Evolutionary conservation across 2,329 filamentous ascomycete species (phyloP), one percentile per base, ranked within the genome.

Genomic region (Plectosphaerella sp.): DNA sequence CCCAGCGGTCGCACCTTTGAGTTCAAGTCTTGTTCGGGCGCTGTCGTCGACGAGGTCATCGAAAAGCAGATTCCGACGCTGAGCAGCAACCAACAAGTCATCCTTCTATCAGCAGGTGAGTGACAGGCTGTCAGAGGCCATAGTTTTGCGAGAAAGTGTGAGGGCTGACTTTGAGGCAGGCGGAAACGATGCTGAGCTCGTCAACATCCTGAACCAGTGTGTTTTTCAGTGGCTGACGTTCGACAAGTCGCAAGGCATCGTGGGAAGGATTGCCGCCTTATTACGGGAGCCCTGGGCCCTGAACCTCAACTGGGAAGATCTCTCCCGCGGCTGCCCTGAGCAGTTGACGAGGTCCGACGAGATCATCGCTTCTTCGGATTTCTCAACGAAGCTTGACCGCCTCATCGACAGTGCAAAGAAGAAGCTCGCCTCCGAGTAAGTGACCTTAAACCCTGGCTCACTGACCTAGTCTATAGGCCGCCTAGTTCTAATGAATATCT

Each of bases 171-270:
- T 3, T 22, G 22, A 5, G 6, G 22, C 39, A 52, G 52, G 52
- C 33, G 53, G 53, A 8, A 55, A 55, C 18, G 53, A 56, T 39
- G 51, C 43, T n/a, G 50, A 59, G 46, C 49, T 59, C 9, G 36
- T 51, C 45, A 52, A 56, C 47, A 55, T 59, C 45, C 45, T 59
- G 20, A 59, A 59, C 45, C 57, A 59, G 22, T 59, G 57, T 41
- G 51, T 59, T 16, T 57, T 45, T 43, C 51, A 56, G 25, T 52
- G 46, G 48, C 49, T 46, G 10, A 45, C 51, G 10, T 24, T 54
- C 16, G 50, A 47, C n/a, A 24, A 16, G 16, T 15, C 12, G 11
- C 51, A 55, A 35, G 52, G 45, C 25, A 15, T 36, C 3, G 46
- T 52, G 15, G 43, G 48, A 10, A 53, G 52, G 50, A 18, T 43